Evolutionary conservation across 306 rosid genomes (phyloP).

Genomic region (Prosopis cineraria): DNA sequence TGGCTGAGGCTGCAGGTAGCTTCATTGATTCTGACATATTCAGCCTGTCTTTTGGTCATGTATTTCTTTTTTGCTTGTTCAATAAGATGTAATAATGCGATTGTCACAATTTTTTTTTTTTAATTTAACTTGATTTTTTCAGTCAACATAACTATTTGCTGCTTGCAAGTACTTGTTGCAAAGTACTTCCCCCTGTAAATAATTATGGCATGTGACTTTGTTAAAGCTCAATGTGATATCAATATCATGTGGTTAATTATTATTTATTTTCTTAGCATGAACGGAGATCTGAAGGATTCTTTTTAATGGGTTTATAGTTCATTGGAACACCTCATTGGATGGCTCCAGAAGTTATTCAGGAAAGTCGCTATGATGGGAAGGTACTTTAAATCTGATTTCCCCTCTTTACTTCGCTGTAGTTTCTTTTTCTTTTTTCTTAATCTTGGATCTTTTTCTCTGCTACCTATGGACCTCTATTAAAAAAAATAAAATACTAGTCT

Average conservation of each 20-base stretch:
- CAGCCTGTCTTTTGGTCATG: slow-evolving; percentile 20
- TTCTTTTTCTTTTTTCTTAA: neutral
- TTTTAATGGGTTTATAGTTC: slow-evolving; percentile 65
- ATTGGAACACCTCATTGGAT: slow-evolving; percentile 99
- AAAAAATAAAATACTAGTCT: neutral
- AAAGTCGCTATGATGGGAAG: slow-evolving; percentile 99
- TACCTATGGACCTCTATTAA: neutral
- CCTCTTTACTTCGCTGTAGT: slow-evolving; percentile 29
- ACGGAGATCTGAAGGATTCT: slow-evolving; percentile 29
- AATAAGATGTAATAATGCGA: neutral
- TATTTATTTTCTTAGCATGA: slow-evolving; percentile 26
- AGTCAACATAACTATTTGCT: slow-evolving; percentile 22
- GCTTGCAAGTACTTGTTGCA: slow-evolving; percentile 15
- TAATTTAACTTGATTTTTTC: slow-evolving; percentile 1
- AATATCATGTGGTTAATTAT: slow-evolving; percentile 18
- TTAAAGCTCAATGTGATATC: slow-evolving; percentile 28
- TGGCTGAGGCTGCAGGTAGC: neutral
- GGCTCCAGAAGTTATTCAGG: slow-evolving; percentile 99
- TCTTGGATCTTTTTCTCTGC: neutral
- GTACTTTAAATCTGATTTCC: slow-evolving; percentile 46
- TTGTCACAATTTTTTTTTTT: slow-evolving; percentile 4
- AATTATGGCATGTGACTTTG: slow-evolving; percentile 12
- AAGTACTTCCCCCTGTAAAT: neutral
- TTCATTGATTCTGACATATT: neutral
- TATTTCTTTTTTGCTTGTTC: slow-evolving; percentile 26